Base-by-base conservation (phyloP, 129 eudicot genomes). In the Rutidosis leptorrhynchoides region DNA sequence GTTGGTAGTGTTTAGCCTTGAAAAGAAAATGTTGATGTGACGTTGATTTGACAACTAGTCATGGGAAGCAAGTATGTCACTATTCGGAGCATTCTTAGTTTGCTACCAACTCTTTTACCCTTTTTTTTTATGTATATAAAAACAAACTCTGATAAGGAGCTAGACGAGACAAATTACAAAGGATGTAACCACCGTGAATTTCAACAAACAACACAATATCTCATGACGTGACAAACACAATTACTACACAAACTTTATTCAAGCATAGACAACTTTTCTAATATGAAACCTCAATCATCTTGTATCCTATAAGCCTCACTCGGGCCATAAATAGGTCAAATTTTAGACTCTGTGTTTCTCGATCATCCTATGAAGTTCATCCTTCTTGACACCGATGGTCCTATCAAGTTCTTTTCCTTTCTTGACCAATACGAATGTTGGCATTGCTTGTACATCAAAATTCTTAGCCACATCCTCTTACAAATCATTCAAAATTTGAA, bases 391-490 rank as follows among this genome's bases (percentile, higher is more conserved):
- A 20, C 98, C 98, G 29, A 88, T 85, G 67, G 83, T 62, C 79
- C 79, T 92, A 61, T 85, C 98, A 22, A 83, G 68, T 52, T 70
- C 70, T 76, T 85, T 80, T 14, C 98, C 98, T 72, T 71, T 83
- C 81, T 85, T 88, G 14, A 92, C 68, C 62, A 92, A 33, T 42
- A 85, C 23, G 32, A 88, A 88, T 2, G 98, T 83, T 30, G 95
- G 98, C 98, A 85, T 81, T 65, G 88, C 87, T 20, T 83, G 83
- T 48, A 92, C 90, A 6, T 65, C 84, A 66, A 45, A 88, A 45
- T 83, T 82, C 58, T 64, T 52, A 27, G 98, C 90, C 64, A 88
- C 98, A 27, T 72, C 87, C 98, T 92, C 82, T 70, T 63, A 3
- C 25, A 51, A 24, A 51, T 42, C 30, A 22, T 16, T 0, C 14